Evolutionary conservation across 371 early-diverging fungal species (phyloP).

Genomic region (Capillidium rhysosporum): DNA sequence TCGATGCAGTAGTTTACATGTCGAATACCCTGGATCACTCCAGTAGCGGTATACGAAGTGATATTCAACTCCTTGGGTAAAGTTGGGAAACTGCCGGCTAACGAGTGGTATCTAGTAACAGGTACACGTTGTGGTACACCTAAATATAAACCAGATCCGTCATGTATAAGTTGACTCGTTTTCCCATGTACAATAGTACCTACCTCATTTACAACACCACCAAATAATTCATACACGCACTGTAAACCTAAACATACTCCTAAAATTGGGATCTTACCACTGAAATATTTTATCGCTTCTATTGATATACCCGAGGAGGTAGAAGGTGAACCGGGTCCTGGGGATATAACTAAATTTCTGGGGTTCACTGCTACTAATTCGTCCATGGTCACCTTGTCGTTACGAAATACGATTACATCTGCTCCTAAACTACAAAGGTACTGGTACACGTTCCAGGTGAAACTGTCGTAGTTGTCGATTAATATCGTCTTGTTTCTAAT

Average conservation of each 20-base stretch:
- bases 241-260: conserved; percentile 95
- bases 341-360: conserved; percentile 84
- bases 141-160: conserved; percentile 67
- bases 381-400: conserved; percentile 77
- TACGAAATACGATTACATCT: conserved; percentile 72
- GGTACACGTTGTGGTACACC: conserved; percentile 61
- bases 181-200: conserved; percentile 94
- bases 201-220: conserved; percentile 73
- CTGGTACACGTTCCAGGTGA: conserved; percentile 95
- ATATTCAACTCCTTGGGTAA: conserved; percentile 66
- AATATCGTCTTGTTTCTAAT: conserved; percentile 30
- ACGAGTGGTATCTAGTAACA: conserved; percentile 88
- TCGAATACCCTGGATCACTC: conserved; percentile 84
- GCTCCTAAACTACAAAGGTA: conserved; percentile 78
- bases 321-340: conserved; percentile 88
- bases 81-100: conserved; percentile 66
- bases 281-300: conserved; percentile 61
- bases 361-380: conserved; percentile 59
- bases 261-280: conserved; percentile 86
- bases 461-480: conserved; percentile 96
- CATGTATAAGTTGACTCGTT: conserved; percentile 68
- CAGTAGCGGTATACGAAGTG: conserved; percentile 66
- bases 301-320: conserved; percentile 78
- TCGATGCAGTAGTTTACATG: conserved; percentile 75
- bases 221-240: conserved; percentile 85